These are phyloP conservation scores for Cordyceps militaris DNA, from an alignment of 2,329 filamentous ascomycete genomes.

Conservation along the genomic window DNA sequence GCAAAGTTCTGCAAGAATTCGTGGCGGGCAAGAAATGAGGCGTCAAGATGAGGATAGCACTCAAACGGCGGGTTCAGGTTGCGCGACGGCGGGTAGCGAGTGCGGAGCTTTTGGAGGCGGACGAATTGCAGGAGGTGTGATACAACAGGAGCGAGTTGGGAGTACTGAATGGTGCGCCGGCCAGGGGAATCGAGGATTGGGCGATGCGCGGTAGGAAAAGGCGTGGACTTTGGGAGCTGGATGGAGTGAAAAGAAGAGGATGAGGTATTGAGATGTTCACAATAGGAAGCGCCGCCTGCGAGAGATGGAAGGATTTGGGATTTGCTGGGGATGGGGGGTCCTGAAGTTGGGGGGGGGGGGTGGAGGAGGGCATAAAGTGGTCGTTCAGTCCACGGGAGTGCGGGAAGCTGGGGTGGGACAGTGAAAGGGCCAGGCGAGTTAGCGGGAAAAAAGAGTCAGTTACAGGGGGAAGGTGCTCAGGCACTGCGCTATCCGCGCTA, in stretches of 20 bases:
- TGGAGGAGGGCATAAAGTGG: background rate
- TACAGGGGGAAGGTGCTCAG: background rate
- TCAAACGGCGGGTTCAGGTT: background rate
- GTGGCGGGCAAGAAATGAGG: background rate
- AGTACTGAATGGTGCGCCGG: background rate
- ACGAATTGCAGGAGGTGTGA: background rate
- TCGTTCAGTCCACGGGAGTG: background rate
- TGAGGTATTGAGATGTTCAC: slow-evolving; percentile 4
- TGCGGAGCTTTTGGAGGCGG: background rate
- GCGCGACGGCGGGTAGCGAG: background rate
- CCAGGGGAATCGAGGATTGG: background rate
- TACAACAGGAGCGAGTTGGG: background rate
- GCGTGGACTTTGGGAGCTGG: background rate
- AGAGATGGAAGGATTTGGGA: slow-evolving; percentile 5
- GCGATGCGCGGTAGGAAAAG: background rate
- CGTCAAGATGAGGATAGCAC: background rate
- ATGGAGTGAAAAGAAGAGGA: background rate
- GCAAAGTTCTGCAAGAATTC: background rate
- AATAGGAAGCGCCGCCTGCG: slow-evolving; percentile 2
- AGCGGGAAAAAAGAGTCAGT: background rate
- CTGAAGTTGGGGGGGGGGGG: background rate
- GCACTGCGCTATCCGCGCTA: background rate
- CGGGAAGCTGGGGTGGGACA: background rate
- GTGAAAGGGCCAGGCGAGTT: background rate
- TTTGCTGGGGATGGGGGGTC: background rate